Base-by-base conservation (phyloP, 2,329 filamentous ascomycete species). In the Colletotrichum cordylinicola region DNA sequence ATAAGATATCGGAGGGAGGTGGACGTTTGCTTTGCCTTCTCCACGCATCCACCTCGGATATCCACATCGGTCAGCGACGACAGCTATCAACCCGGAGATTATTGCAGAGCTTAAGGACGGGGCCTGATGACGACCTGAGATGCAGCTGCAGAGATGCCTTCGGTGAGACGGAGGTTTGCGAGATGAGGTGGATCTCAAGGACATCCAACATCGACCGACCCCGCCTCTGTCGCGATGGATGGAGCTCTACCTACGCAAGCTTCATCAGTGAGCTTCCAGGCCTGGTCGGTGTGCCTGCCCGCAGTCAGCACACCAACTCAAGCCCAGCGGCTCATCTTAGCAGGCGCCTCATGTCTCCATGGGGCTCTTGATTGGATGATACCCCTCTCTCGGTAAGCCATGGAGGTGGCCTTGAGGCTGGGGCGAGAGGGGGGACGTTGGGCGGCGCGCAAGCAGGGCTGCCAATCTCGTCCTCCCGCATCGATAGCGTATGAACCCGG, bases 221-320 rank as follows among this genome's bases (percentile, higher is more conserved):
- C 67, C 48, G 48, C 67, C 21, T 70, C 12, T 60, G 56, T 67
- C 60, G 35, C 61, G 37, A 21, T 61, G 29, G 21, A 62, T 35
- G 60, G 37, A 21, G 52, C 60, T 60, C 37, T 18, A 52, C 12
- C 6, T 9, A 16, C 43, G 43, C 31, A 39, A 31, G 70, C 35
- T 37, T 48, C 27, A 37, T 52, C 43, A 52, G 43, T 52, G 43
- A 48, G 66, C 67, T 68, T 48, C 58, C 27, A 71, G 69, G 55
- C 35, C 60, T 37, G 27, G 33, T 68, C 18, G 55, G 33, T 39
- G 24, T 70, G 56, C 65, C 62, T 24, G 27, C 43, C 39, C 62
- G 64, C 64, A 21, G 73, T 65, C 64, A 75, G 69, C 73, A 75
- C 73, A 68, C 73, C 70, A 68, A 64, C 55, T 72, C 43, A 56